Percentiles rank a stretch among this genome's conserved stretches.
Conservation (phyloP, 257 asterid genomes). For the Scutellaria minor region DNA sequence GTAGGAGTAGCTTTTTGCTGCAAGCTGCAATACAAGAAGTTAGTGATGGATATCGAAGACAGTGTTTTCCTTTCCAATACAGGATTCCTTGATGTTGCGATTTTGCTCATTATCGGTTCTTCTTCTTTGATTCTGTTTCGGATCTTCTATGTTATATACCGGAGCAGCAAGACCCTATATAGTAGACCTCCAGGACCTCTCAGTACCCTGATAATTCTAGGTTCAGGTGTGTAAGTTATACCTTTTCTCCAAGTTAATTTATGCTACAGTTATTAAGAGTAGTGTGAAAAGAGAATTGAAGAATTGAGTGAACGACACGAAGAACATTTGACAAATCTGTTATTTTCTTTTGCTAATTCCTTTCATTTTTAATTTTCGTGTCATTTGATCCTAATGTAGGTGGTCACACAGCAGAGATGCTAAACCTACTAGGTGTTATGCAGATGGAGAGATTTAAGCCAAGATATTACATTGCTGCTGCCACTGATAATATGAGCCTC, state of each 20-base stretch:
- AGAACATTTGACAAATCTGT: background rate
- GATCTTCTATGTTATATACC: constrained; percentile 49
- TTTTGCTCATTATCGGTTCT: constrained; percentile 45
- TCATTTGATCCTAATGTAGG: constrained; percentile 49
- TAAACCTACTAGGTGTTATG: constrained; percentile 70
- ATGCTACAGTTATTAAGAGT: background rate
- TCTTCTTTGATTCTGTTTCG: constrained; percentile 50
- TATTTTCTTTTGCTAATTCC: background rate
- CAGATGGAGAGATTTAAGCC: constrained; percentile 71
- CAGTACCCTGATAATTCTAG: constrained; percentile 69
- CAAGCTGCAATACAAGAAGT: constrained; percentile 11
- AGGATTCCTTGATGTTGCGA: constrained; percentile 30
- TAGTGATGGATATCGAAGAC: constrained; percentile 44
- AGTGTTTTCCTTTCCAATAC: constrained; percentile 30
- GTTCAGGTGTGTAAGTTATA: constrained; percentile 63
- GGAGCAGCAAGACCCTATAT: constrained; percentile 47
- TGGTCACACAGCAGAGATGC: constrained; percentile 98
- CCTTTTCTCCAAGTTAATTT: background rate
- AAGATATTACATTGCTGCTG: constrained; percentile 86
- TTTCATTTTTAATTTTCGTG: background rate
- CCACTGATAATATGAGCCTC: constrained; percentile 95
- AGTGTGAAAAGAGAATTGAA: too few species aligned
- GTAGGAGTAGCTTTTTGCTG: constrained; percentile 28
- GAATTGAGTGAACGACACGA: too few species aligned
- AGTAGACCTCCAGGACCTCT: constrained; percentile 47